These are phyloP conservation scores for Thielaviopsis ethacetica DNA, from an alignment of 2,329 filamentous ascomycete species.

Conservation along the genomic window DNA sequence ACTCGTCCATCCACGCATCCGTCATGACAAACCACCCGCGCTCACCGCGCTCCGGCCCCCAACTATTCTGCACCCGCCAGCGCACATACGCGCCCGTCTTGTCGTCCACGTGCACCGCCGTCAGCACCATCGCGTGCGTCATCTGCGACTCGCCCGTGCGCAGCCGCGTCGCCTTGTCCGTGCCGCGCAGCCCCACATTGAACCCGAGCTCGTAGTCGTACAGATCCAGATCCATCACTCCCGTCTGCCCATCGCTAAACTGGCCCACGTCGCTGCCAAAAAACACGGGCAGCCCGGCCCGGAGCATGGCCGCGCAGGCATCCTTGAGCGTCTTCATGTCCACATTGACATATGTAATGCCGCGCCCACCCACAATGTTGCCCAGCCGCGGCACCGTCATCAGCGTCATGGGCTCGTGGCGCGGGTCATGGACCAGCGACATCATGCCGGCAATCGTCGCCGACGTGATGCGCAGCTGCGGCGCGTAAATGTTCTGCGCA, in stretches of 20 bases:
- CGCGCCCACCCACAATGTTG: slow-evolving; percentile 62
- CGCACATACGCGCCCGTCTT: slow-evolving; percentile 45
- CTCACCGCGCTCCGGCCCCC: slow-evolving; percentile 53
- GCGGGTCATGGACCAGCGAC: slow-evolving; percentile 72
- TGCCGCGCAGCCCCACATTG: slow-evolving; percentile 53
- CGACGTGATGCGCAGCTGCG: slow-evolving; percentile 26
- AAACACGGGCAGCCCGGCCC: slow-evolving; percentile 65
- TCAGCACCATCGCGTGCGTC: slow-evolving; percentile 89
- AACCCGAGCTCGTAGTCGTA: slow-evolving; percentile 75
- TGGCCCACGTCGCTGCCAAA: slow-evolving; percentile 83
- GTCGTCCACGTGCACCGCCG: slow-evolving; percentile 62
- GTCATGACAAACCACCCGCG: slow-evolving; percentile 85
- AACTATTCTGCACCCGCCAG: slow-evolving; percentile 81
- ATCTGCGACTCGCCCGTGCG: slow-evolving; percentile 61
- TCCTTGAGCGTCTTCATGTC: slow-evolving; percentile 55
- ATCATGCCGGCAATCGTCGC: slow-evolving; percentile 53
- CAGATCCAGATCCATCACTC: slow-evolving; percentile 66
- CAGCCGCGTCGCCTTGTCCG: slow-evolving; percentile 63
- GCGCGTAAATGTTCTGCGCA: slow-evolving; percentile 39
- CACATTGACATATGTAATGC: slow-evolving; percentile 71
- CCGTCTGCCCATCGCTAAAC: slow-evolving; percentile 48
- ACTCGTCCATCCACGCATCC: slow-evolving; percentile 65
- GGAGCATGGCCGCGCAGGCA: slow-evolving; percentile 61
- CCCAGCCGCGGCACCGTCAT: slow-evolving; percentile 65
- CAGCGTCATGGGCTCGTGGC: slow-evolving; percentile 55